Conservation (phyloP, 208 protist genomes). For the Acanthamoeba sp. region DNA sequence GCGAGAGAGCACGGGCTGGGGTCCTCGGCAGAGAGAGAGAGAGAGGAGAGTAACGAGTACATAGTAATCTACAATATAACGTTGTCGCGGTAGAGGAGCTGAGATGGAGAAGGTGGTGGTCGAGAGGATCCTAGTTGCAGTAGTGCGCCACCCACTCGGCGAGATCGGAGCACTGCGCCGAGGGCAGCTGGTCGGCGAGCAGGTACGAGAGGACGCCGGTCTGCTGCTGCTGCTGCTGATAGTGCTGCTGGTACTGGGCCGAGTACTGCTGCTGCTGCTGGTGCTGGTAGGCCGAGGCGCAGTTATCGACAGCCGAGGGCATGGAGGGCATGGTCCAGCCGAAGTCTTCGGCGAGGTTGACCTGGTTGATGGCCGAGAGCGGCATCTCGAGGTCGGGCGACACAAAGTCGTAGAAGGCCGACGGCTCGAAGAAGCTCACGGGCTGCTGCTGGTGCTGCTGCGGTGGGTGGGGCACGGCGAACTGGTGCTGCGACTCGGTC, state of each 20-base stretch:
- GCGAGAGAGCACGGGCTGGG: not conserved
- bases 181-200: slow-evolving; percentile 1
- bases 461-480: not conserved
- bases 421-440: not conserved
- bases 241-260: not conserved
- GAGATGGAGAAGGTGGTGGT: not conserved
- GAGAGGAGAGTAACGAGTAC: slow-evolving; percentile 32
- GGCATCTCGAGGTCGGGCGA: slow-evolving; percentile 65
- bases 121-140: not conserved
- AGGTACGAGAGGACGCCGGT: not conserved
- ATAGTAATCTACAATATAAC: slow-evolving; percentile 72
- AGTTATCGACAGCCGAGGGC: slow-evolving; percentile 33
- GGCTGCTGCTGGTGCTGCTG: not conserved
- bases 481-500: not conserved
- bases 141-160: slow-evolving; percentile 43
- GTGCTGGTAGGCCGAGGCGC: slow-evolving; percentile 1
- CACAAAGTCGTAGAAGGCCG: slow-evolving; percentile 47
- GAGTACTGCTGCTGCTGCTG: not conserved
- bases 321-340: slow-evolving; percentile 44
- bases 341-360: slow-evolving; percentile 58
- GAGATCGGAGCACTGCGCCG: slow-evolving; percentile 49
- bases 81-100: not conserved
- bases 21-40: not conserved
- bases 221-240: not conserved
- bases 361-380: slow-evolving; percentile 62